These are phyloP conservation scores for Naganishia liquefaciens DNA, from an alignment of 1,284 basidiomycete species.

Conservation along the genomic window DNA sequence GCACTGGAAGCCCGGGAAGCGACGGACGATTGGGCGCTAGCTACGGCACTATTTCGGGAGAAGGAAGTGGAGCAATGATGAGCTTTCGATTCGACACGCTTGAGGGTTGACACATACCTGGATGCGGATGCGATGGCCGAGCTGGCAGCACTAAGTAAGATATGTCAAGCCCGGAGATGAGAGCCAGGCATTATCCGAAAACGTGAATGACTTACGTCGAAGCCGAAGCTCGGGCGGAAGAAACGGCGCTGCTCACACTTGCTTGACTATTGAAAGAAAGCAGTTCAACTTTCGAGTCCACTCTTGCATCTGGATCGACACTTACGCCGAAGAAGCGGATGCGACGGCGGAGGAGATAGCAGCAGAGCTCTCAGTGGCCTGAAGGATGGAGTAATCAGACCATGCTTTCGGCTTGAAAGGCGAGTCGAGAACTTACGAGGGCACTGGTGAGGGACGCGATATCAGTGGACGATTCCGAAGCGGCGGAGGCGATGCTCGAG, in stretches of 20 bases:
- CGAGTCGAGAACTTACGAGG: neutral
- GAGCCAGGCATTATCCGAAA: too few species aligned
- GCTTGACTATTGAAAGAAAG: neutral
- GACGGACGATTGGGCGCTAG: conserved; percentile 21
- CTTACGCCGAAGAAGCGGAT: neutral
- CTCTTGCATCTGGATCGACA: too few species aligned
- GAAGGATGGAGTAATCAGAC: neutral
- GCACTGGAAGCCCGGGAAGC: conserved; percentile 26
- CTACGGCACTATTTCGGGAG: too few species aligned
- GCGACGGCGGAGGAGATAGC: conserved; percentile 3
- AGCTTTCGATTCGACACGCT: too few species aligned
- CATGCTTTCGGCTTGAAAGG: too few species aligned
- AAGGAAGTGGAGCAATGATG: too few species aligned
- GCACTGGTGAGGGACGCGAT: conserved; percentile 10
- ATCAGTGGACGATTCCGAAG: conserved; percentile 7
- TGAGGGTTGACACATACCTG: neutral
- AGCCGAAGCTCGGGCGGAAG: conserved; percentile 26
- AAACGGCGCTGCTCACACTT: conserved; percentile 17
- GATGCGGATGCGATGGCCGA: neutral
- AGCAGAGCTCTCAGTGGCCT: neutral
- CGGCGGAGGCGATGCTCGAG: conserved; percentile 11
- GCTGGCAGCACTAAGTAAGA: too few species aligned
- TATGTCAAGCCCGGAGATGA: too few species aligned
- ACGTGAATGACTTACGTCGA: neutral
- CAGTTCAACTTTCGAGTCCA: too few species aligned